A percentile compares a stretch with the other conserved stretches of the same genome.
Conservation (phyloP, 768 basidiomycete species). For the Panaeolus papilionaceus region DNA sequence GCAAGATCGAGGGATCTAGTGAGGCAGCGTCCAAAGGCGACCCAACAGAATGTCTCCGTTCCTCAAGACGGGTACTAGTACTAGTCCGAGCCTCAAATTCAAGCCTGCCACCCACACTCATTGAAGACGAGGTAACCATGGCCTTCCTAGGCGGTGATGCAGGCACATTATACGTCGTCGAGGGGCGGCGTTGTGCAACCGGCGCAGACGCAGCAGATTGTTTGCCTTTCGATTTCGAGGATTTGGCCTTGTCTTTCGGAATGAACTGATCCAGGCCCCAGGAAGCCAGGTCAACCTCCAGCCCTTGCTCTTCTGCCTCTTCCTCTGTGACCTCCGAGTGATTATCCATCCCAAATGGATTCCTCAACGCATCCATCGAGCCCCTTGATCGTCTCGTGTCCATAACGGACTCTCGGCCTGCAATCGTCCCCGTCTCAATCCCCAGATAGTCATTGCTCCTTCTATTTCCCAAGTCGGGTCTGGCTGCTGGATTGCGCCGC, state of each 20-base stretch:
- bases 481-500: slow-evolving; percentile 59
- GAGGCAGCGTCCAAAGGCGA: slow-evolving; percentile 61
- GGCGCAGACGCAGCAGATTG: slow-evolving; percentile 47
- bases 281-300: slow-evolving; percentile 82
- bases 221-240: slow-evolving; percentile 50
- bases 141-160: slow-evolving; percentile 39
- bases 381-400: slow-evolving; percentile 56
- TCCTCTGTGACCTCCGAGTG: slow-evolving; percentile 60
- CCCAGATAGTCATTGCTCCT: slow-evolving; percentile 70
- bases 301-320: slow-evolving; percentile 54
- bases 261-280: slow-evolving; percentile 87
- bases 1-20: slow-evolving; percentile 41
- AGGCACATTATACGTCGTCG: slow-evolving; percentile 43
- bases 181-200: slow-evolving; percentile 49
- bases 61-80: slow-evolving; percentile 19
- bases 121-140: slow-evolving; percentile 57
- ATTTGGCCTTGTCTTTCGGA: slow-evolving; percentile 64
- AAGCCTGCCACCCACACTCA: slow-evolving; percentile 68
- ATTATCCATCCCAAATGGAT: slow-evolving; percentile 77
- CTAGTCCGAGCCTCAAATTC: slow-evolving; percentile 46
- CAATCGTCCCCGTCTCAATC: slow-evolving; percentile 56
- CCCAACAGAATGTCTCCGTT: slow-evolving; percentile 62
- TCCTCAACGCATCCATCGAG: slow-evolving; percentile 70
- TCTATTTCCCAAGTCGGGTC: slow-evolving; percentile 47
- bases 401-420: slow-evolving; percentile 52